A percentile compares a stretch with the other conserved stretches of the same genome.
Conservation (phyloP, 257 asterid species). For the Rubia yunnanensis region DNA sequence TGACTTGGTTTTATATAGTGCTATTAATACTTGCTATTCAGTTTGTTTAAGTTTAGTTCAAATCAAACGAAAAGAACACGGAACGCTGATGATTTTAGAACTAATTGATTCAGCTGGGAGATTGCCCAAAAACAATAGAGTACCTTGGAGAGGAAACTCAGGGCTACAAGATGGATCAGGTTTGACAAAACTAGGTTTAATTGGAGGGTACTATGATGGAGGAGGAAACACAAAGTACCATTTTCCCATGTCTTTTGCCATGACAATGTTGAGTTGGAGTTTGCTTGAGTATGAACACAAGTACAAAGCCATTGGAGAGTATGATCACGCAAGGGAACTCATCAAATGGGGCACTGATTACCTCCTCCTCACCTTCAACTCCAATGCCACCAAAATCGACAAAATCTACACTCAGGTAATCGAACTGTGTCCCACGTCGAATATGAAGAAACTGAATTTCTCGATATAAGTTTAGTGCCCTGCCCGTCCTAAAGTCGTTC, state of each 20-base stretch:
- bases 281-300: constrained; percentile 78
- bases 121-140: constrained; percentile 52
- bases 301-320: constrained; percentile 63
- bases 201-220: constrained; percentile 89
- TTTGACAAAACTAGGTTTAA: constrained; percentile 53
- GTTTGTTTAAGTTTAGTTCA: no score
- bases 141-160: constrained; percentile 79
- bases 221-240: constrained; percentile 76
- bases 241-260: constrained; percentile 83
- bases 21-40: no score
- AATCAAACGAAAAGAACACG: no score
- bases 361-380: constrained; percentile 70
- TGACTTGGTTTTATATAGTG: no score
- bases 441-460: no score
- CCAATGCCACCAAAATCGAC: constrained; percentile 53
- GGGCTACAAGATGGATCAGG: constrained; percentile 69
- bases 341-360: constrained; percentile 98
- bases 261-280: constrained; percentile 96
- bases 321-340: constrained; percentile 50
- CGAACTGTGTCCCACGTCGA: no score
- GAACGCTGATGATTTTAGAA: neutral
- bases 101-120: constrained; percentile 53
- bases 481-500: no score
- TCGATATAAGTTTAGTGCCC: no score
- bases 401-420: constrained; percentile 63